Evolutionary conservation across 139 green algal genomes (phyloP), one percentile per base, ranked within the genome.

Genomic region (Auxenochlorella pyrenoidosa): DNA sequence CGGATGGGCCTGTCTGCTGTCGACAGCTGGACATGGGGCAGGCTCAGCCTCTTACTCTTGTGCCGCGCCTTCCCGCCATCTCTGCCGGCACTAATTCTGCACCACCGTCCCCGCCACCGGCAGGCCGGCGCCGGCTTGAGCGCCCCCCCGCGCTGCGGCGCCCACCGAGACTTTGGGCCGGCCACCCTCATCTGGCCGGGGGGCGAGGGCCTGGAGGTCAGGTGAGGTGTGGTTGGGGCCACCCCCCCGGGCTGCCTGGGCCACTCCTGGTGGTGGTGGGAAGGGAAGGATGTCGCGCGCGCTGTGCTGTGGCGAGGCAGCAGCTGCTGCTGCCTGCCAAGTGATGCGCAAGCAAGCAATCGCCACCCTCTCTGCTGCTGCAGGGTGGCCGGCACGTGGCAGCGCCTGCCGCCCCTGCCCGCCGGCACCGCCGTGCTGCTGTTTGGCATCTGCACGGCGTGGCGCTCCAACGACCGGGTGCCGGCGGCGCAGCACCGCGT

Each of bases 381-480:
- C 51, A 83, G 77, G 77, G 77, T 83, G 77, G 51, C 6, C 34
- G 51, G 77, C 77, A n/a, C 16, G 1, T 83, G 77, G 77, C 77
- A 36, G 30, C 77, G 77, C 51, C 51, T 83, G 51, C 77, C 77
- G 19, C 77, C n/a, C 77, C 77, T 68, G 5, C 18, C 77, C 26
- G 19, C 77, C 5, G 51, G 77, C 51, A 60, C 51, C 44, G 71
- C 83, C 6, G 83, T 88, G 72, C 72, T 88, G 51, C 83, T 88
- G 24, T 88, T 88, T 66, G 83, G 83, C 8, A 38, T 88, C 34
- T 88, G 83, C 83, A 88, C 83, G 4, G 83, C 83, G 8, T 88
- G 83, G 83, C 83, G 83, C 83, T 88, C 83, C 54, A 88, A 88
- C 24, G 83, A 88, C 68, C 26, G 83, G 54, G 65, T 88, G 34